Evolutionary conservation across 225 moss, liverwort and hornwort species (phyloP).

Genomic region (Sphagnum tenellum): DNA sequence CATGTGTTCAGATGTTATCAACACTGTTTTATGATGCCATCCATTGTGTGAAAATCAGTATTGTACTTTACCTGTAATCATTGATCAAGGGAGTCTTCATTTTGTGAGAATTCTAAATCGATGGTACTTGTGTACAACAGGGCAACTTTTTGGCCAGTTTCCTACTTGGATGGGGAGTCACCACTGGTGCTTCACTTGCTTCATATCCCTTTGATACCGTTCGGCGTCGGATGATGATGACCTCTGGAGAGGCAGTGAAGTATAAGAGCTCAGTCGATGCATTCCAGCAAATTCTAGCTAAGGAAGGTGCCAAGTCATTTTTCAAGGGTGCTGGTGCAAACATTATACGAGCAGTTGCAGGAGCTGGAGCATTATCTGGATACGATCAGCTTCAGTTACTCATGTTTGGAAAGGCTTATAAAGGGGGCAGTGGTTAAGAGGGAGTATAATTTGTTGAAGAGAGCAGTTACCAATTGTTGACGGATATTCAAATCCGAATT

Average conservation of each 20-base stretch:
- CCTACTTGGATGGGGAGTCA: constrained; percentile 42
- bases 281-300: constrained; percentile 29
- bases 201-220: constrained; percentile 53
- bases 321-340: constrained; percentile 49
- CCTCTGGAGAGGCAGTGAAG: constrained; percentile 49
- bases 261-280: constrained; percentile 38
- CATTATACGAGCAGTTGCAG: constrained; percentile 39
- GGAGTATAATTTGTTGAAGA: constrained; percentile 1
- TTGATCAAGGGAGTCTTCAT: no score
- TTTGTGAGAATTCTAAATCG: neutral
- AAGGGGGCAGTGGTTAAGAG: constrained; percentile 33
- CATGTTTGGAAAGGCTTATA: constrained; percentile 35
- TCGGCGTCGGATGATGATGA: constrained; percentile 57
- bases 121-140: neutral
- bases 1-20: no score
- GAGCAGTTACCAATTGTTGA: neutral
- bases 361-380: constrained; percentile 58
- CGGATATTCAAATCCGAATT: no score
- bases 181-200: constrained; percentile 53
- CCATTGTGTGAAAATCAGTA: no score
- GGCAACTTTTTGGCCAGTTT: constrained; percentile 28
- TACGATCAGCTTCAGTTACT: constrained; percentile 61
- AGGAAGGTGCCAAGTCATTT: constrained; percentile 42
- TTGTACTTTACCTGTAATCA: no score
- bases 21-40: no score